Conservation (phyloP, 305 asterid species). For the Petunia hybrid region DNA sequence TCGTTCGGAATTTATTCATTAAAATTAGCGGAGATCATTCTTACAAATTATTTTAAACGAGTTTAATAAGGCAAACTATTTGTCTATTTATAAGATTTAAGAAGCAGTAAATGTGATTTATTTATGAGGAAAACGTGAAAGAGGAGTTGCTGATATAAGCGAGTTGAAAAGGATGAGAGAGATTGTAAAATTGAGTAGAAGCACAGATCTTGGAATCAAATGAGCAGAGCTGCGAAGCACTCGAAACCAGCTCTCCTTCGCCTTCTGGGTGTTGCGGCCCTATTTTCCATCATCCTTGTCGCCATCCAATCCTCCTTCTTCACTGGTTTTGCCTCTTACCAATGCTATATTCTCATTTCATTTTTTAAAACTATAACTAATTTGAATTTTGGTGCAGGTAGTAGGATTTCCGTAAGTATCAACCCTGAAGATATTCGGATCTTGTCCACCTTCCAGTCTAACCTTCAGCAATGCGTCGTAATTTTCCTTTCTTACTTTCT, state of each 20-base stretch:
- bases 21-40: too few relatives aligned
- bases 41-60: too few relatives aligned
- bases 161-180: neutral
- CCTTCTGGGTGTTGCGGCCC: slow-evolving; percentile 69
- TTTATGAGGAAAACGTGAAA: too few relatives aligned
- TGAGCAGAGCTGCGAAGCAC: slow-evolving; percentile 59
- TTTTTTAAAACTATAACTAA: neutral
- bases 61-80: too few relatives aligned
- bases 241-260: slow-evolving; percentile 60
- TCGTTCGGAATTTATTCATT: too few relatives aligned
- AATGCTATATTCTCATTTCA: too few relatives aligned
- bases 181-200: neutral
- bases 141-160: too few relatives aligned
- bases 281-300: slow-evolving; percentile 67
- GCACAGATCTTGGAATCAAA: slow-evolving; percentile 6
- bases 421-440: slow-evolving; percentile 49
- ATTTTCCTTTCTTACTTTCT: slow-evolving; percentile 38
- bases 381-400: slow-evolving; percentile 47
- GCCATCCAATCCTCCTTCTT: slow-evolving; percentile 64
- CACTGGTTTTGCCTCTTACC: slow-evolving; percentile 44
- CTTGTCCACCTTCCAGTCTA: slow-evolving; percentile 74
- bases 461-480: slow-evolving; percentile 91
- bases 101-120: too few relatives aligned
- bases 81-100: too few relatives aligned
- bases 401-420: slow-evolving; percentile 36